Percentiles rank a stretch among this genome's conserved stretches.
These are phyloP conservation scores for Chloranthus sessilifolius DNA, from an alignment of 164 flowering plant species.

Conservation along the genomic window DNA sequence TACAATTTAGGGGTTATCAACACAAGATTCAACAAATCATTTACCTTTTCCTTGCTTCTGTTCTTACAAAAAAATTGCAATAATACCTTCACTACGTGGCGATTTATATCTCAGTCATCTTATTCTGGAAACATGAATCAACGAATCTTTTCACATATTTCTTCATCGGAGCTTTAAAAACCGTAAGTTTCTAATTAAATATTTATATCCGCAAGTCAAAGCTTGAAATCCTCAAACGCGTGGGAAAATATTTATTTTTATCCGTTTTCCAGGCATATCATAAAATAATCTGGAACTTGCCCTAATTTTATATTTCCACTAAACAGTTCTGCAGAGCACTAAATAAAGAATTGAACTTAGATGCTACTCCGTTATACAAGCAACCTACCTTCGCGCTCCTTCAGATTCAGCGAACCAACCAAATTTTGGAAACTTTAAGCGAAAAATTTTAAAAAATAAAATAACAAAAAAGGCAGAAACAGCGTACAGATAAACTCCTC, in stretches of 20 bases:
- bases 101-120: no score
- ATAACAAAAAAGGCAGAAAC: not conserved
- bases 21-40: not conserved
- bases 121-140: no score
- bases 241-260: not conserved
- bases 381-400: not conserved
- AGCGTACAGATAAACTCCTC: not conserved
- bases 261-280: not conserved
- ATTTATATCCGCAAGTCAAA: not conserved
- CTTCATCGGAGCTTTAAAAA: not conserved
- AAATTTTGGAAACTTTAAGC: not conserved
- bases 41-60: not conserved
- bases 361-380: not conserved
- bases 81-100: no score
- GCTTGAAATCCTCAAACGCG: not conserved
- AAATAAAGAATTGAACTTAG: not conserved
- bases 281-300: not conserved
- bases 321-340: no score
- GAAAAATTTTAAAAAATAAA: no score
- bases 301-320: not conserved
- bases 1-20: not conserved
- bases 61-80: not conserved
- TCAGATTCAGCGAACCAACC: not conserved
- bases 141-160: not conserved
- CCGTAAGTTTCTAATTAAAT: not conserved